Conservation (phyloP, 2,329 filamentous ascomycete species). For the Apiospora saccharicola region DNA sequence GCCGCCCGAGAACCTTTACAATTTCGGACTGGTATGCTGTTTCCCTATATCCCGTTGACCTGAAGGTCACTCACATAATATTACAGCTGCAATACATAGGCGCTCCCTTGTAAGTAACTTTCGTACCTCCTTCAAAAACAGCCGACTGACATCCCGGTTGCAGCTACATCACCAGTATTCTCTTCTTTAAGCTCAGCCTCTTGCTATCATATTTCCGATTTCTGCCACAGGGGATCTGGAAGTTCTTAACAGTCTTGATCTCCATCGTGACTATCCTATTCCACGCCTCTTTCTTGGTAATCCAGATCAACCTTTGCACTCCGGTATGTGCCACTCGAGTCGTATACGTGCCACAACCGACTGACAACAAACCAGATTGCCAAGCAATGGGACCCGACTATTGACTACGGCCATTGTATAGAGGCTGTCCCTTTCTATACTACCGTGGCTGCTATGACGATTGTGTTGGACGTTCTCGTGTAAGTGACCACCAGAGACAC, state of each 20-base stretch:
- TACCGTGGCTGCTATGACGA: conserved; percentile 49
- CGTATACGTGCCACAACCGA: conserved; percentile 21
- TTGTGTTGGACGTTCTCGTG: conserved; percentile 51
- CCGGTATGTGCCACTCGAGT: conserved; percentile 36
- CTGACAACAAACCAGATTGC: conserved; percentile 34
- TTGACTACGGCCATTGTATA: conserved; percentile 48
- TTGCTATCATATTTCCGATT: conserved; percentile 55
- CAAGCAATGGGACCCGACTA: conserved; percentile 51
- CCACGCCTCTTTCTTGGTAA: conserved; percentile 48
- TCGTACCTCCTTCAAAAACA: neutral
- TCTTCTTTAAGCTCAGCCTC: conserved; percentile 56
- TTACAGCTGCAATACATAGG: conserved; percentile 46
- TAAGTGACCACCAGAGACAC: conserved; percentile 35
- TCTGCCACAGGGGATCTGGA: conserved; percentile 47
- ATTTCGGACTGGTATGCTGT: conserved; percentile 46
- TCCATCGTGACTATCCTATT: conserved; percentile 46
- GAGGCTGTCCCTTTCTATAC: conserved; percentile 52
- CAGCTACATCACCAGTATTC: conserved; percentile 51
- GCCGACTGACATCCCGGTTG: neutral
- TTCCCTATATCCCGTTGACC: neutral
- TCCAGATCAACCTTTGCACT: conserved; percentile 47
- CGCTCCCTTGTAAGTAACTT: conserved; percentile 48
- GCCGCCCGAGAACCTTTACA: conserved; percentile 46
- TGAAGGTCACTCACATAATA: neutral
- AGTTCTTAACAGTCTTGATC: conserved; percentile 43